These are phyloP conservation scores for Oryza brachyantha DNA, from an alignment of 176 grass and related monocot genomes.

Conservation along the genomic window DNA sequence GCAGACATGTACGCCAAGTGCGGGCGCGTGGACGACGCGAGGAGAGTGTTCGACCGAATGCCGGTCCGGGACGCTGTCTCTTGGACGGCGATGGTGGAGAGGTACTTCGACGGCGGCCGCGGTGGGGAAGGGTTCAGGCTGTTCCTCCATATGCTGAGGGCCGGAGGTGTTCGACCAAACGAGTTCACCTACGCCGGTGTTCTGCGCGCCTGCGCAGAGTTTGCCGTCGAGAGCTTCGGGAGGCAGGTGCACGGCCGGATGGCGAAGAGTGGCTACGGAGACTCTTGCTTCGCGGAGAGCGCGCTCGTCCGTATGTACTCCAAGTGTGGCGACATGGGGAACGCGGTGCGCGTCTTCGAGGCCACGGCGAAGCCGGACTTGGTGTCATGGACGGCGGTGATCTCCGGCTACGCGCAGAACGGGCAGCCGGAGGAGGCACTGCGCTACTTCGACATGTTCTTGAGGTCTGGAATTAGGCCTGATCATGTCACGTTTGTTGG, in stretches of 20 bases:
- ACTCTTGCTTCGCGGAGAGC: constrained; percentile 57
- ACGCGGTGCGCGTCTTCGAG: constrained; percentile 59
- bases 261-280: constrained; percentile 43
- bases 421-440: constrained; percentile 66
- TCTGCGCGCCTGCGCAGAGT: constrained; percentile 54
- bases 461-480: constrained; percentile 51
- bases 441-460: constrained; percentile 54
- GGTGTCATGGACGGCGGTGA: constrained; percentile 69
- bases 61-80: constrained; percentile 54
- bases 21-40: constrained; percentile 58
- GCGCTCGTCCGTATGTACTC: constrained; percentile 80
- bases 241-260: constrained; percentile 72
- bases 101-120: constrained; percentile 60
- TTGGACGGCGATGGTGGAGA: constrained; percentile 87
- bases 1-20: constrained; percentile 92
- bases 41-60: constrained; percentile 66
- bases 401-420: constrained; percentile 72
- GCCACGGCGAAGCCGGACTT: constrained; percentile 49
- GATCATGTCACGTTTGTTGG: constrained; percentile 74
- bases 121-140: constrained; percentile 58
- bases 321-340: constrained; percentile 69
- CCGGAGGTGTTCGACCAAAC: constrained; percentile 46
- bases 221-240: constrained; percentile 54
- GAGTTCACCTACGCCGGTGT: constrained; percentile 78
- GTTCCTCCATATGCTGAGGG: constrained; percentile 50